Base-by-base conservation (phyloP, 192 early-diverging fungal genomes). In the Backusella macrospora region DNA sequence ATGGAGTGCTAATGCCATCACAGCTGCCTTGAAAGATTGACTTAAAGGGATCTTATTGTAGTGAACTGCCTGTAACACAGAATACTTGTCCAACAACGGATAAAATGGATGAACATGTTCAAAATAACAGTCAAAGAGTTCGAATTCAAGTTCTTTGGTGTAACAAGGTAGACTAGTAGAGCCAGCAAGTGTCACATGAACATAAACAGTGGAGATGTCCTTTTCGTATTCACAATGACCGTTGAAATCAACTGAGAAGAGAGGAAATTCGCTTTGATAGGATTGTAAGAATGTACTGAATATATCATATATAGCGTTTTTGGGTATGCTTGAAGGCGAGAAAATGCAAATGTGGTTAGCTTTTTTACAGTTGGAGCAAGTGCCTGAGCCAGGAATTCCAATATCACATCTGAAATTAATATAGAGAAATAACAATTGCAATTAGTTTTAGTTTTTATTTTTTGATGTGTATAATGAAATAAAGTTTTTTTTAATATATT, bases 371-470 rank as follows among this genome's bases (percentile, higher is more conserved):
- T 72, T 72, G 18, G 71, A 62, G 29, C 71, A 72, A 12, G 71
- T 72, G 16, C 71, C 71, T 63, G 71, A 72, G 44, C 71, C 71
- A 37, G 71, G 71, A 14, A 72, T 63, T 10, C 71, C 71, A 43
- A 72, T 45, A 26, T 72, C 71, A 72, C 71, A 72, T 64, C 71
- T 72, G 46, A n/a, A 34, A 26, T 64, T 52, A 52, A 52, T 52
- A 21, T 21, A 52, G 21, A 9, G 21, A 49, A n/a, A 49, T 52
- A 2, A 34, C 29, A 34, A 34, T 34, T 52, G 49, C 13, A 59
- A 59, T 59, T 59, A 59, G 52, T 59, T 59, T 59, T 23, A 8
- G 4, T 59, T 52, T 1, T 43, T 0, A 9, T 43, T n/a, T 59
- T 59, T 55, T 21, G 18, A 55, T 55, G 23, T 34, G 29, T 34